Base-by-base conservation (phyloP, 2,329 filamentous ascomycete species). In the Drechslerella dactyloides region DNA sequence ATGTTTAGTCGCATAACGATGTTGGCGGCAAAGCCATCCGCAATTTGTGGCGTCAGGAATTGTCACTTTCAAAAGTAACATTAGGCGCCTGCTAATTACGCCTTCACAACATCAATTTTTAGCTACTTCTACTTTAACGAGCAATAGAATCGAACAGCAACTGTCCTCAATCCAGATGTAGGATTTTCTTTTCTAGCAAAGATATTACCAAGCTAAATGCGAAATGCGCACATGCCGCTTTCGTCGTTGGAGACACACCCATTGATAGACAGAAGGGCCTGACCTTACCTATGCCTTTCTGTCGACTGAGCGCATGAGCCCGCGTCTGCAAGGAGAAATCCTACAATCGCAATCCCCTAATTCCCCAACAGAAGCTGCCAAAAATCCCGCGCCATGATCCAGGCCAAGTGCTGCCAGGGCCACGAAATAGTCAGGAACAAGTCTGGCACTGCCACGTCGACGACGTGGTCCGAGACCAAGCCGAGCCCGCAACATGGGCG, bases 401-500 rank as follows among this genome's bases (percentile, higher is more conserved):
- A 48, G 4, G 44, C 44, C 17, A 48, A 21, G 44, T 5, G 27
- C 27, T 33, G 27, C 8, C 44, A 48, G 17, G 17, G 44, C 8
- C 44, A 23, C 44, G n/a, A 19, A 23, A 48, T 19, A 15, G 44
- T 15, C 44, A 19, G 19, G 44, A 48, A 48, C 44, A 48, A 48
- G 44, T 48, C 19, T 5, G 8, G 17, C 44, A 48, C n/a, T 48
- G 44, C 44, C 44, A 48, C 44, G 44, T 48, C 17, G 44, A 48
- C 44, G n/a, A 19, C n/a, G 4, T 10, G 4, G 44, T 21, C 27
- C 27, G 27, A 19, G 44, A 21, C 15, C 44, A 8, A 42, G 37
- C 11, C 11, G 13, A 27, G 23, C 23, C 44, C 53, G 57, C 61
- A 65, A 65, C 61, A 58, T 53, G 58, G 40, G 48, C n/a, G 1